Conservation (phyloP, 768 basidiomycete genomes). For the Hericium rajendrae region DNA sequence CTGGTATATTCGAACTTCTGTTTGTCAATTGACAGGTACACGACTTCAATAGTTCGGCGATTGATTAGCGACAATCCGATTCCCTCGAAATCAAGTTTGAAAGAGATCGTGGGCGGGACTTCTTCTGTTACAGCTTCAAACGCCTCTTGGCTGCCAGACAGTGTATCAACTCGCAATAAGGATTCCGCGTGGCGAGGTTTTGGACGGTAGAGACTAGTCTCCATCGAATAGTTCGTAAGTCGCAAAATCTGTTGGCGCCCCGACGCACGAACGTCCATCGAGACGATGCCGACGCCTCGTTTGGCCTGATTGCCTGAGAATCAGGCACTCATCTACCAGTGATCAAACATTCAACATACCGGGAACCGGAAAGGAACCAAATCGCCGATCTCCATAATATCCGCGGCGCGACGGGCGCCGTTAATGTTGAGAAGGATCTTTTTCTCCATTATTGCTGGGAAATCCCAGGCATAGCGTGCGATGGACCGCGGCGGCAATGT, state of each 20-base stretch:
- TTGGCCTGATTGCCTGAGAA: constrained; percentile 30
- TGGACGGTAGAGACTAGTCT: constrained; percentile 82
- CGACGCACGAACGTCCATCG: constrained; percentile 89
- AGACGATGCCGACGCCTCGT: constrained; percentile 56
- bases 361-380: constrained; percentile 82
- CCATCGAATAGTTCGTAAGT: constrained; percentile 80
- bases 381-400: constrained; percentile 94
- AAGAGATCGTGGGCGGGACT: constrained; percentile 48
- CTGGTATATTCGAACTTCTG: constrained; percentile 81
- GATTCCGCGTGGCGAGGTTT: constrained; percentile 38
- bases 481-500: constrained; percentile 44
- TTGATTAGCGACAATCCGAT: constrained; percentile 91
- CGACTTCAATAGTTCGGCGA: constrained; percentile 75
- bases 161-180: constrained; percentile 55
- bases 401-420: constrained; percentile 55
- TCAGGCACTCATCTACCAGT: neutral
- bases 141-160: constrained; percentile 58
- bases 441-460: constrained; percentile 77
- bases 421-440: constrained; percentile 59
- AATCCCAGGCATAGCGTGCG: constrained; percentile 86
- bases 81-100: constrained; percentile 76
- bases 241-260: constrained; percentile 75
- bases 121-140: constrained; percentile 85
- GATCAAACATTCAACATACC: constrained; percentile 31
- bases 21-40: constrained; percentile 73